Evolutionary conservation across 1,284 basidiomycete species (phyloP), one percentile per base, ranked within the genome.

Genomic region (Inonotus hispidus): DNA sequence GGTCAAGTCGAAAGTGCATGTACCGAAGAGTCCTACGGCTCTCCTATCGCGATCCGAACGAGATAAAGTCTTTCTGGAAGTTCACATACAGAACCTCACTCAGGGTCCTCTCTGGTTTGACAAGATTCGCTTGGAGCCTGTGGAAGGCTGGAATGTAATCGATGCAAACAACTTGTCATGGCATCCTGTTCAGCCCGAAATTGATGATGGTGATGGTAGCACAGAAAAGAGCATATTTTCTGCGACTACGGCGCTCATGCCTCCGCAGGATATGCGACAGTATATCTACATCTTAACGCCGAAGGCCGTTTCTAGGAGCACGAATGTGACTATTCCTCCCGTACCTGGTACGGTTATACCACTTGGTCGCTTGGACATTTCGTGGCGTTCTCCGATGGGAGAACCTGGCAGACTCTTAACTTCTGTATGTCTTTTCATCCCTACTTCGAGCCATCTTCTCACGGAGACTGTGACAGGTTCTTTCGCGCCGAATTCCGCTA

Each of bases 1-100:
- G 0, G 93, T 95, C 64, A 94, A 94, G 74, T 94, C 92, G 10
- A 93, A 93, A 72, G 90, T 94, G 0, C 89, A 95, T 69, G 70
- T 77, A 0, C 82, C 89, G 0, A 83, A 81, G 52, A 87, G 90
- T 0, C 87, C 92, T 1, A 83, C 87, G 25, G 87, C 90, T 0
- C 65, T 84, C 3, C 74, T 92, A 13, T 80, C 82, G 6, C 73
- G 79, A 2, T 54, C 68, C 2, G 85, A 90, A 66, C 80, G 90
- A 46, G 85, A 90, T 54, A 90, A 92, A 64, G 80, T 93, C 23
- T 93, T 93, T 70, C 82, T 95, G 19, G 93, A 95, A 71, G 83
- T 94, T 0, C 89, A 94, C 67, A 86, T 94, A 35, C 92, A 95
- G 70, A 95, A 95, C 67, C 75, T 88, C 58, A 92, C 90, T 0